These are phyloP conservation scores for Prunus armeniaca DNA, from an alignment of 306 rosid species.

Conservation along the genomic window DNA sequence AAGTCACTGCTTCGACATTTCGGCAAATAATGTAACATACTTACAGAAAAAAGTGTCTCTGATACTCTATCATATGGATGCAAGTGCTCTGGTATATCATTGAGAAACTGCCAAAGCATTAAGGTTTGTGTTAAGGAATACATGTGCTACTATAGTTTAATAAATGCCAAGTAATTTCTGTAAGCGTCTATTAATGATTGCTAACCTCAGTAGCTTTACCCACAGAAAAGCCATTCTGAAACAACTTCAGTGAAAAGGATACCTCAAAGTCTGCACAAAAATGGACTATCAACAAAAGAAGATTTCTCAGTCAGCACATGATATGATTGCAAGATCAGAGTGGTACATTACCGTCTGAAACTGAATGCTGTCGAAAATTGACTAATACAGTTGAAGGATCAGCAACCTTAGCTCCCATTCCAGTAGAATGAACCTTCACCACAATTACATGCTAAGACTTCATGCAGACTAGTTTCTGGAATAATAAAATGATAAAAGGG, in stretches of 20 bases:
- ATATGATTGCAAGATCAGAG: not conserved
- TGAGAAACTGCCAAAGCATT: slow-evolving; percentile 23
- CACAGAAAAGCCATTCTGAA: slow-evolving; percentile 33
- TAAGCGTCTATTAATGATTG: not conserved
- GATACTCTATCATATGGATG: slow-evolving; percentile 36
- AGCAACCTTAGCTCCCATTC: slow-evolving; percentile 14
- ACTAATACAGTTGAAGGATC: slow-evolving; percentile 19
- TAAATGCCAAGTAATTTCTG: not conserved
- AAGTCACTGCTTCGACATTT: not conserved
- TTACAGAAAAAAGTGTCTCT: slow-evolving; percentile 35
- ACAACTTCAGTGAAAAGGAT: slow-evolving; percentile 36
- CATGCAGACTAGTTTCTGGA: not conserved
- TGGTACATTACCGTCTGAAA: slow-evolving; percentile 26
- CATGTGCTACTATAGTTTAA: not conserved
- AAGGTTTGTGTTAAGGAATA: slow-evolving; percentile 5
- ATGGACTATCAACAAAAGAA: slow-evolving; percentile 3
- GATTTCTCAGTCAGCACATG: not conserved
- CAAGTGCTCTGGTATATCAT: slow-evolving; percentile 24
- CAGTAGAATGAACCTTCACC: slow-evolving; percentile 8
- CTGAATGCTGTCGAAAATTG: slow-evolving; percentile 9
- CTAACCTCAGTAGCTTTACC: slow-evolving; percentile 40
- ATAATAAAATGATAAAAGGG: not conserved
- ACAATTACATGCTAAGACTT: not conserved
- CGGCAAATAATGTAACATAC: not conserved
- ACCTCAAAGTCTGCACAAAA: slow-evolving; percentile 40